These are phyloP conservation scores for Cordia subcordata DNA, from an alignment of 257 asterid genomes.

Conservation along the genomic window DNA sequence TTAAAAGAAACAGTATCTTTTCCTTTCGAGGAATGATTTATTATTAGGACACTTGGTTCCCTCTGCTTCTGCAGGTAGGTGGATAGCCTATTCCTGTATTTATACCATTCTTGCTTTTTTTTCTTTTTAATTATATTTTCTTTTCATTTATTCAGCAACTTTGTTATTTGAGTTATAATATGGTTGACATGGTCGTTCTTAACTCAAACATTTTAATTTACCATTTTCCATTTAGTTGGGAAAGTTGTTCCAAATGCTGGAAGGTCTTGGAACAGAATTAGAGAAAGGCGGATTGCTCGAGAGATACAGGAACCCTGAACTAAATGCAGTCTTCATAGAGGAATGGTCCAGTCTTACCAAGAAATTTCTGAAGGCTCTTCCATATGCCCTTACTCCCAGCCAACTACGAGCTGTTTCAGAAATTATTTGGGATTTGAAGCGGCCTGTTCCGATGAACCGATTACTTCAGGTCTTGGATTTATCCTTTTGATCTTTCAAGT, in stretches of 20 bases:
- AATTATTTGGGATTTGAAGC: slow-evolving; percentile 91
- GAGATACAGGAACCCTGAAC: slow-evolving; percentile 59
- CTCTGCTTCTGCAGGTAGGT: too few species aligned
- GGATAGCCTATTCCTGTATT: too few species aligned
- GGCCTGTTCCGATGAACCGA: slow-evolving; percentile 93
- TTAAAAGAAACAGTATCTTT: too few species aligned
- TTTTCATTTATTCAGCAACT: too few species aligned
- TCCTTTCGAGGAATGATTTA: too few species aligned
- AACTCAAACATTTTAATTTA: not conserved
- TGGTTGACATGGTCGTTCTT: not conserved
- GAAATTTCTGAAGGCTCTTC: slow-evolving; percentile 64
- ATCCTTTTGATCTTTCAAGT: slow-evolving; percentile 7
- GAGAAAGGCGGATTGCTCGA: slow-evolving; percentile 77
- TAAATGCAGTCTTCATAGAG: slow-evolving; percentile 41
- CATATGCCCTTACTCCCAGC: slow-evolving; percentile 79
- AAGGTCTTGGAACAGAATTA: slow-evolving; percentile 66
- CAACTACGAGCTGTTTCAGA: slow-evolving; percentile 81
- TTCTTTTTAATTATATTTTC: too few species aligned
- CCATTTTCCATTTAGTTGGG: slow-evolving; percentile 49
- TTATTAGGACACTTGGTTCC: too few species aligned
- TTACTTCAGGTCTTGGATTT: slow-evolving; percentile 64
- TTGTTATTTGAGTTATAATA: too few species aligned
- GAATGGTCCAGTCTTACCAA: slow-evolving; percentile 75
- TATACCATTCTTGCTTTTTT: too few species aligned
- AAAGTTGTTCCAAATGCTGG: slow-evolving; percentile 87